Evolutionary conservation across 1,284 basidiomycete genomes (phyloP).

Genomic region (Coniophora puteana): DNA sequence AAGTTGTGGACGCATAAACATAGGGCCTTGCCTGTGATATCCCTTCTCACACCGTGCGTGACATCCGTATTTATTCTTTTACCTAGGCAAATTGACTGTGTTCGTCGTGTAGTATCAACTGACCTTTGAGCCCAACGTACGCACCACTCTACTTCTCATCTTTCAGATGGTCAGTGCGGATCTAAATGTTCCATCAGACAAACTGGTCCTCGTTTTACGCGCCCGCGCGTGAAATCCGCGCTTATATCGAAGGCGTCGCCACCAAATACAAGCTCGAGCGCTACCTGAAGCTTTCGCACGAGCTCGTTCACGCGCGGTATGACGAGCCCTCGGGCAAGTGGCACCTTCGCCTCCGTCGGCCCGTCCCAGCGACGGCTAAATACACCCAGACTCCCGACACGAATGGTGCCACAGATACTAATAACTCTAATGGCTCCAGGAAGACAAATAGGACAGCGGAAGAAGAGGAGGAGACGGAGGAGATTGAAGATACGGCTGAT

Average conservation of each 20-base stretch:
- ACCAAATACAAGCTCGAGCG: conserved; percentile 54
- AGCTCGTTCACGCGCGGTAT: conserved; percentile 47
- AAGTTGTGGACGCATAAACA: no score
- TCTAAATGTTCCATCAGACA: conserved; percentile 34
- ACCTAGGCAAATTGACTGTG: conserved; percentile 2
- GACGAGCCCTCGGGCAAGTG: conserved; percentile 49
- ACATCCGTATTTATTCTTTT: not conserved
- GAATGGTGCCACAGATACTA: no score
- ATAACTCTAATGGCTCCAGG: no score
- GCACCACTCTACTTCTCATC: conserved; percentile 5
- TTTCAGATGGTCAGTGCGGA: not conserved
- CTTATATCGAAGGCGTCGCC: conserved; percentile 49
- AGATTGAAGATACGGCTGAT: conserved; percentile 49
- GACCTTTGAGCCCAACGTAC: conserved; percentile 51
- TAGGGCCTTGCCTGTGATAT: conserved; percentile 56
- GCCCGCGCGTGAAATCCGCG: conserved; percentile 51
- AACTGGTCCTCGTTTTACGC: conserved; percentile 62
- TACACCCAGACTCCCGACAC: conserved; percentile 14
- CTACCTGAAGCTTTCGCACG: conserved; percentile 52
- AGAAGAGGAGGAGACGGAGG: conserved; percentile 33
- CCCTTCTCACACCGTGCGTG: conserved; percentile 46
- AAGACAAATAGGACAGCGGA: no score
- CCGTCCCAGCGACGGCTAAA: conserved; percentile 17
- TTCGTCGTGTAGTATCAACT: conserved; percentile 46
- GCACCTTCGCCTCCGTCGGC: conserved; percentile 46